Base-by-base conservation (phyloP, 1,284 basidiomycete species). In the Amylostereum areolatum region DNA sequence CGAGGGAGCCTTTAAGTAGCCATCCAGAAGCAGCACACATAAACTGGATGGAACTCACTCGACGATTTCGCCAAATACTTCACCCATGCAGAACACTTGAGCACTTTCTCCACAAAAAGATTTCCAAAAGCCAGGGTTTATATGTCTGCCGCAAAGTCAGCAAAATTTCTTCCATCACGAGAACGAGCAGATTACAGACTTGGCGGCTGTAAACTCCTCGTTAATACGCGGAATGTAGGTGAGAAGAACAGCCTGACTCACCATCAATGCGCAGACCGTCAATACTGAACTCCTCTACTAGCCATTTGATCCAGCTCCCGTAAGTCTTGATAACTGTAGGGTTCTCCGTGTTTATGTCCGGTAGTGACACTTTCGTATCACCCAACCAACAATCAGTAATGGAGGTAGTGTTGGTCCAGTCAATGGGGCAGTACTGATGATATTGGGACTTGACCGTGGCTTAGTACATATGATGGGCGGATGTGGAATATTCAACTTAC, bases 81-180 rank as follows among this genome's bases (percentile, higher is more conserved):
- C 89, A 32, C 90, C 90, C 46, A 91, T 87, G 53, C 86, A 89
- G 68, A 90, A 93, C 34, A 91, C 85, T 1, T 85, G 87, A 0
- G 87, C 83, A 25, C 77, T 76, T 33, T 66, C n/a, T n/a, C n/a
- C 68, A 57, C 81, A 85, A 63, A 93, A 92, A 2, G 60, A 64
- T 0, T 81, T 75, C 85, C 84, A 88, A 62, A 89, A 89, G 51
- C 74, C 69, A 45, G 75, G 70, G 32, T 83, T 72, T 29, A 85
- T 73, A 57, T 86, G 82, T 60, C 83, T 87, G 45, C 54, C 54
- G n/a, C n/a, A n/a, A n/a, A n/a, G n/a, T n/a, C n/a, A n/a, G n/a
- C n/a, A n/a, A n/a, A n/a, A n/a, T n/a, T n/a, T n/a, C n/a, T n/a
- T n/a, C n/a, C n/a, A n/a, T n/a, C n/a, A n/a, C n/a, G n/a, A n/a